These are phyloP conservation scores for Madurella mycetomatis DNA, from an alignment of 2,329 filamentous ascomycete genomes.

Conservation along the genomic window DNA sequence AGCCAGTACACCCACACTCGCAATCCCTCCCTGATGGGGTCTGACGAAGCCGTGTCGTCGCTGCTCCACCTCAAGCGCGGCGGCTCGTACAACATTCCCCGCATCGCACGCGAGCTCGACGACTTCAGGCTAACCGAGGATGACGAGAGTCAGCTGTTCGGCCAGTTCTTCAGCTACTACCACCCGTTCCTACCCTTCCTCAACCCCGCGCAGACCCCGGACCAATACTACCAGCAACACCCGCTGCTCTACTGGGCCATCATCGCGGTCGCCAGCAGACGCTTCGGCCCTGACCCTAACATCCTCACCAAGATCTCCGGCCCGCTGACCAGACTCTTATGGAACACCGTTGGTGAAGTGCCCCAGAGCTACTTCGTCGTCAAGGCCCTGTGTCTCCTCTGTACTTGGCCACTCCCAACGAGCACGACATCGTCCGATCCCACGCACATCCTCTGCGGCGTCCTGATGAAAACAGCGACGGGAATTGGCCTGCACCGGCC, in stretches of 20 bases:
- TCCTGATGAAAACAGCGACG: conserved; percentile 84
- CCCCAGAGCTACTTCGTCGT: conserved; percentile 76
- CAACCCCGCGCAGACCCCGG: conserved; percentile 60
- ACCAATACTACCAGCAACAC: conserved; percentile 72
- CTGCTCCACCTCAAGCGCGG: conserved; percentile 62
- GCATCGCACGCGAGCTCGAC: conserved; percentile 59
- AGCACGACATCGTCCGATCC: conserved; percentile 75
- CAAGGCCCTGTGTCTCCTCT: conserved; percentile 74
- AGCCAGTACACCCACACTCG: conserved; percentile 56
- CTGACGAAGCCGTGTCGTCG: conserved; percentile 64
- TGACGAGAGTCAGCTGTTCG: conserved; percentile 60
- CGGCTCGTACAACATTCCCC: conserved; percentile 56
- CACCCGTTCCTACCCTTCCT: conserved; percentile 76
- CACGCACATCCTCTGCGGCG: conserved; percentile 74
- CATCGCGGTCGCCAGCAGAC: conserved; percentile 67
- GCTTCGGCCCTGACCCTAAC: conserved; percentile 59
- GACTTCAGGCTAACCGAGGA: conserved; percentile 61
- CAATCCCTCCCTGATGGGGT: conserved; percentile 62
- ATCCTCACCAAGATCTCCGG: conserved; percentile 65
- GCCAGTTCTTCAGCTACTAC: conserved; percentile 70
- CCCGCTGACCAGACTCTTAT: conserved; percentile 66
- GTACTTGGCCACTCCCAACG: conserved; percentile 79
- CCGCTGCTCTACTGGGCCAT: conserved; percentile 84
- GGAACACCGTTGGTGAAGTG: conserved; percentile 72
- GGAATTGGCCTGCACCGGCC: conserved; percentile 78